These are phyloP conservation scores for Aspergillus unguis DNA, from an alignment of 2,329 filamentous ascomycete genomes.

Conservation along the genomic window DNA sequence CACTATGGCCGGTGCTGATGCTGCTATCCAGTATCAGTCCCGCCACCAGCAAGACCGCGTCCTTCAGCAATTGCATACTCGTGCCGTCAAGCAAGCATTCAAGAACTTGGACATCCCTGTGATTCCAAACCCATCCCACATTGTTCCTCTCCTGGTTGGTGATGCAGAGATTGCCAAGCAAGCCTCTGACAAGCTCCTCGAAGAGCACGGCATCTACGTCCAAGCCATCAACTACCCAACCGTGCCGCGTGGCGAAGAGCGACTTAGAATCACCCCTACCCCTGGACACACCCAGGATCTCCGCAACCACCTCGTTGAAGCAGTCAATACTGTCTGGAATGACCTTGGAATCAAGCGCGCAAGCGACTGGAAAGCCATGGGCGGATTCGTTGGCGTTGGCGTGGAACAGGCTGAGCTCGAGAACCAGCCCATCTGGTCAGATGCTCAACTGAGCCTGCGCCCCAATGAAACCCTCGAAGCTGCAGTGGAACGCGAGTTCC, in stretches of 20 bases:
- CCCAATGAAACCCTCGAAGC: conserved; percentile 59
- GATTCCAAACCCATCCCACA: conserved; percentile 96
- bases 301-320: conserved; percentile 78
- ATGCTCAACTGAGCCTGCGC: conserved; percentile 73
- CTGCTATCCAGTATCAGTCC: conserved; percentile 93
- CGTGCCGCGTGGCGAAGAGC: conserved; percentile 95
- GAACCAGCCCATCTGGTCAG: conserved; percentile 80
- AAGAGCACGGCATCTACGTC: conserved; percentile 91
- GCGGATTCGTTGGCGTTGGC: conserved; percentile 93
- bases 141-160: conserved; percentile 88
- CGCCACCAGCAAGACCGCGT: conserved; percentile 78
- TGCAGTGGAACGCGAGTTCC: conserved; percentile 47
- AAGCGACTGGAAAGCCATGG: conserved; percentile 83
- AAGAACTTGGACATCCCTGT: conserved; percentile 82
- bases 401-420: conserved; percentile 59
- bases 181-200: conserved; percentile 86
- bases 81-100: conserved; percentile 84
- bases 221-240: conserved; percentile 99
- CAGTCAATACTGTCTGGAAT: conserved; percentile 83
- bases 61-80: conserved; percentile 93
- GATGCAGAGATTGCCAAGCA: conserved; percentile 89
- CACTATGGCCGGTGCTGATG: conserved; percentile 89
- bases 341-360: conserved; percentile 89
- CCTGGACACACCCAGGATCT: conserved; percentile 84
- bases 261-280: conserved; percentile 91